phyloP scores from a whole-genome alignment of 306 rosid species.

The Quercus agrifolia region DNA sequence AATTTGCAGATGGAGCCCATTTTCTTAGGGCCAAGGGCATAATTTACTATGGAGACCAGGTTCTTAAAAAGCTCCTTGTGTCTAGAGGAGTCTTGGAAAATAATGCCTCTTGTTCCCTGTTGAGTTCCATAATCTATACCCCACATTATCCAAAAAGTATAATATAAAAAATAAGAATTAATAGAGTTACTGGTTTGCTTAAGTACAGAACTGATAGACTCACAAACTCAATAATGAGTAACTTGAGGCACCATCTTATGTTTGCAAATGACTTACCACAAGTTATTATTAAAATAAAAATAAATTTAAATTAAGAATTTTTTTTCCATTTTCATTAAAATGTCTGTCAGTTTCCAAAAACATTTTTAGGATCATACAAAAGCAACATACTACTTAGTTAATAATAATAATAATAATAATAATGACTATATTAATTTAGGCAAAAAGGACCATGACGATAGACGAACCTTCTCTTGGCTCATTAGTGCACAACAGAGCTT shows the following conservation, averaged over 20 bases:
- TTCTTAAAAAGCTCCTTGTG: not conserved
- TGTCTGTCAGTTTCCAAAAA: not conserved
- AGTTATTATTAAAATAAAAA: not conserved
- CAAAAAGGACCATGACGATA: not conserved
- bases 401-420: not conserved
- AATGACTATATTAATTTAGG: not conserved
- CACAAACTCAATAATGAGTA: not conserved
- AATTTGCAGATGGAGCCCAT: not conserved
- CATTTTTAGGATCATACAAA: not conserved
- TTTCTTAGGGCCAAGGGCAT: not conserved
- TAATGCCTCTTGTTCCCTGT: not conserved
- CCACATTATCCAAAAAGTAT: not conserved
- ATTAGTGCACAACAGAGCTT: conserved; percentile 67
- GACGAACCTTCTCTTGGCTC: conserved; percentile 50
- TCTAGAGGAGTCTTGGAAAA: not conserved
- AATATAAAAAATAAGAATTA: not conserved
- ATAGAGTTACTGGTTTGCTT: not conserved
- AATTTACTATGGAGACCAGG: not conserved
- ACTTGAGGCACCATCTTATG: no score
- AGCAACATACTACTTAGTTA: not conserved
- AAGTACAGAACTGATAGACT: not conserved
- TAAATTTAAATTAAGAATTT: not conserved
- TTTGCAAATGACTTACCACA: not conserved
- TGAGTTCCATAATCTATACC: not conserved
- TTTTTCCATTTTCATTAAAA: not conserved